Base-by-base conservation (phyloP, 225 moss, liverwort and hornwort species). In the Physcomitrium patens region DNA sequence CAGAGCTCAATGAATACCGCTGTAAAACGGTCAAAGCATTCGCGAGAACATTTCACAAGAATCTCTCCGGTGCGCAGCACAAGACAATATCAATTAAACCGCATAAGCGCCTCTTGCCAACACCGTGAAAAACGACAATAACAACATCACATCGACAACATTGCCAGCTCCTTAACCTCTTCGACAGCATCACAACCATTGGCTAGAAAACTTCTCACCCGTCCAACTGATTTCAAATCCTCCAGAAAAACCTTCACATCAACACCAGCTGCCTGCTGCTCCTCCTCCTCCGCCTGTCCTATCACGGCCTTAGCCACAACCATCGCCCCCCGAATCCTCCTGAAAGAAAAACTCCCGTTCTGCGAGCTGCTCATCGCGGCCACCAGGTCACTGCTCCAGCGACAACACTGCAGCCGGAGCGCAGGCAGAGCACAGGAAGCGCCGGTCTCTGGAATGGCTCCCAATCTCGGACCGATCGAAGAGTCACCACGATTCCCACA, bases 211-310 rank as follows among this genome's bases (percentile, higher is more conserved):
- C 43, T 9, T 24, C 82, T 79, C 73, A 87, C 79, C 71, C 82
- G 74, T 67, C 87, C 87, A 0, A 87, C 77, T 47, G 68, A 51
- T 76, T 84, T 84, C 84, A 84, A 84, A 37, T 87, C 84, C 26
- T 87, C 77, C 0, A 87, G 71, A 75, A 87, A 79, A 0, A 81
- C 84, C 77, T 87, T 87, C 22, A 87, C 67, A 22, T 26, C 0
- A 13, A 74, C 73, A 50, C 63, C 44, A 42, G 61, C 0, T 1
- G 67, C 52, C 60, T 69, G 65, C 69, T 76, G 65, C 69, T 76
- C 64, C 58, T 72, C 81, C 69, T 76, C 64, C 58, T 72, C 81
- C 57, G 65, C 77, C 10, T 37, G 31, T 37, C 80, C 45, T 44
- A 27, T 13, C 11, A 63, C 0, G n/a, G 81, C 73, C 73, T 62